Evolutionary conservation across 345 rosid species (phyloP).

Genomic region (Salix brachista): DNA sequence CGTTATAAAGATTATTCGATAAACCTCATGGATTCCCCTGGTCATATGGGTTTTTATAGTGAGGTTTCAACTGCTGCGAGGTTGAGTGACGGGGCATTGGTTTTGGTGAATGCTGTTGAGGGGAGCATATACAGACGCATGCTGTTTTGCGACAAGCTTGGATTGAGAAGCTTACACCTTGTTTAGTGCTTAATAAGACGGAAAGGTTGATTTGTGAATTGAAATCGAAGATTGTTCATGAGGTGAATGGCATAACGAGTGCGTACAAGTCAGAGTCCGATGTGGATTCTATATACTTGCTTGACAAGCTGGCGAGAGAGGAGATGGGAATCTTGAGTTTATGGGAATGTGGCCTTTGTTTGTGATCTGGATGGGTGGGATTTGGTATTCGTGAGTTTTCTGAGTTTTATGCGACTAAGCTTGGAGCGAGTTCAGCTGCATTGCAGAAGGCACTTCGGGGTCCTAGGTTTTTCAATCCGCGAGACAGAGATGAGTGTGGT

Average conservation of each 20-base stretch:
- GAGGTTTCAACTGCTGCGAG: conserved; percentile 93
- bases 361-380: conserved; percentile 96
- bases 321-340: conserved; percentile 57
- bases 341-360: conserved; percentile 82
- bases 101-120: conserved; percentile 95
- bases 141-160: conserved; percentile 87
- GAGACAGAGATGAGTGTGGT: no score
- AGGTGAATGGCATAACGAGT: conserved; percentile 88
- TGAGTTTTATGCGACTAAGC: conserved; percentile 69
- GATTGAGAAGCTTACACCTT: conserved; percentile 89
- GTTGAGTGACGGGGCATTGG: conserved; percentile 83
- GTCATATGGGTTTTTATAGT: conserved; percentile 96
- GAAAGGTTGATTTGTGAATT: conserved; percentile 87
- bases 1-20: conserved; percentile 48
- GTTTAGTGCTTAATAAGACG: conserved; percentile 89
- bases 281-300: conserved; percentile 76
- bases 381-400: conserved; percentile 73
- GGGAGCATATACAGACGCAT: conserved; percentile 90
- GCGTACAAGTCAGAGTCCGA: conserved; percentile 80
- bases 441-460: conserved; percentile 45
- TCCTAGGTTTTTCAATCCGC: no score
- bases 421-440: conserved; percentile 59
- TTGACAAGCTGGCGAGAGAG: conserved; percentile 40
- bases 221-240: conserved; percentile 83
- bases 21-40: conserved; percentile 88